These are phyloP conservation scores for Nitzschia palea DNA, from an alignment of 108 stramenopile species.

Conservation along the genomic window DNA sequence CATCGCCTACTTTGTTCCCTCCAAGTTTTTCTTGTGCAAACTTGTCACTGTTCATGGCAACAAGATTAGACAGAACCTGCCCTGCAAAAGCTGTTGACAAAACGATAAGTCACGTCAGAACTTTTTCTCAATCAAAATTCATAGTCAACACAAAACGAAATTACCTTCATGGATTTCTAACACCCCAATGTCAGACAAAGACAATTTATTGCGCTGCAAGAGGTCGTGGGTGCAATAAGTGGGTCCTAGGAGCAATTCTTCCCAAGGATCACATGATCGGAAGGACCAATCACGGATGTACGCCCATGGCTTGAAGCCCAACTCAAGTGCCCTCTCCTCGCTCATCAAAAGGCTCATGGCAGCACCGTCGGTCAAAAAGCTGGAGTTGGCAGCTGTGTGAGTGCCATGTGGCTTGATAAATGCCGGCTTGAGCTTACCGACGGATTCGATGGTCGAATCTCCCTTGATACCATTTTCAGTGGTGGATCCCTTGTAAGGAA, in stretches of 20 bases:
- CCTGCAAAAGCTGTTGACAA: slow-evolving; percentile 91
- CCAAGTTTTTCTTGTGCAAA: slow-evolving; percentile 90
- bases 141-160: background rate
- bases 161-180: slow-evolving; percentile 96
- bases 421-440: slow-evolving; percentile 94
- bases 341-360: slow-evolving; percentile 92
- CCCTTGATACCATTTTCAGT: slow-evolving; percentile 97
- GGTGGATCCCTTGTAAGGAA: slow-evolving; percentile 85
- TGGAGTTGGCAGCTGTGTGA: slow-evolving; percentile 98
- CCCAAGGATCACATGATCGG: slow-evolving; percentile 96
- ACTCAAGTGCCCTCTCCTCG: slow-evolving; percentile 91
- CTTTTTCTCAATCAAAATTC: background rate
- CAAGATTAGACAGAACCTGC: slow-evolving; percentile 95
- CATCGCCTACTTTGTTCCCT: slow-evolving; percentile 85
- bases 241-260: slow-evolving; percentile 94
- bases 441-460: slow-evolving; percentile 88
- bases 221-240: slow-evolving; percentile 89
- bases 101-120: slow-evolving; percentile 1
- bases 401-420: slow-evolving; percentile 98
- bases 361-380: slow-evolving; percentile 97
- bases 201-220: slow-evolving; percentile 75
- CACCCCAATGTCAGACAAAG: slow-evolving; percentile 89
- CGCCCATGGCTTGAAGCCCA: slow-evolving; percentile 94
- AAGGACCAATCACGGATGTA: slow-evolving; percentile 94
- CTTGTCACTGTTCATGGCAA: slow-evolving; percentile 91